Evolutionary conservation across 495 filamentous ascomycete species (phyloP).

Genomic region (Annulohypoxylon moriforme): DNA sequence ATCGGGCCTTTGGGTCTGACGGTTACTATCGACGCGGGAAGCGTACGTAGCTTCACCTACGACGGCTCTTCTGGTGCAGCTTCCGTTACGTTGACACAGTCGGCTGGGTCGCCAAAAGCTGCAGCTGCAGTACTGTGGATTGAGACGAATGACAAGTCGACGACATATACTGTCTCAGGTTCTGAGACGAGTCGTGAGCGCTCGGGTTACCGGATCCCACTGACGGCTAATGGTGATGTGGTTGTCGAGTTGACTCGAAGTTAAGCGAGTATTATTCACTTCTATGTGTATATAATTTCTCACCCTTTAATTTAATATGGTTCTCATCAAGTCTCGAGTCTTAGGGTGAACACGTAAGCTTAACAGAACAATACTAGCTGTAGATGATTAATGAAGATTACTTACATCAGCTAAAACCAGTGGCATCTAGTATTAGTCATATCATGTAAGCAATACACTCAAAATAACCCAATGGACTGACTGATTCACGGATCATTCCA

Average conservation of each 20-base stretch:
- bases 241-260: slow-evolving; percentile 24
- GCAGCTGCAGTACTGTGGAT: slow-evolving; percentile 42
- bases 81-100: slow-evolving; percentile 41
- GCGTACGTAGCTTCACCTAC: slow-evolving; percentile 50
- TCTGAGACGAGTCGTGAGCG: slow-evolving; percentile 10
- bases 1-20: slow-evolving; percentile 56
- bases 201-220: slow-evolving; percentile 23
- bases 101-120: slow-evolving; percentile 33
- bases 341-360: no score
- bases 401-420: neutral
- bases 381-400: neutral
- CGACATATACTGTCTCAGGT: slow-evolving; percentile 10
- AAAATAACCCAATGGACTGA: neutral
- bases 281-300: neutral
- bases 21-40: slow-evolving; percentile 56
- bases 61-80: slow-evolving; percentile 28
- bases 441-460: neutral
- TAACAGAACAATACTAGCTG: no score
- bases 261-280: neutral
- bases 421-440: neutral
- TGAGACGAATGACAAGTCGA: slow-evolving; percentile 17
- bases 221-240: slow-evolving; percentile 21
- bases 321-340: neutral
- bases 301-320: no score
- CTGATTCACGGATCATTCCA: slow-evolving; percentile 6